Evolutionary conservation across 2,329 filamentous ascomycete genomes (phyloP), one percentile per base, ranked within the genome.

Genomic region (Paecilomyces sp.): DNA sequence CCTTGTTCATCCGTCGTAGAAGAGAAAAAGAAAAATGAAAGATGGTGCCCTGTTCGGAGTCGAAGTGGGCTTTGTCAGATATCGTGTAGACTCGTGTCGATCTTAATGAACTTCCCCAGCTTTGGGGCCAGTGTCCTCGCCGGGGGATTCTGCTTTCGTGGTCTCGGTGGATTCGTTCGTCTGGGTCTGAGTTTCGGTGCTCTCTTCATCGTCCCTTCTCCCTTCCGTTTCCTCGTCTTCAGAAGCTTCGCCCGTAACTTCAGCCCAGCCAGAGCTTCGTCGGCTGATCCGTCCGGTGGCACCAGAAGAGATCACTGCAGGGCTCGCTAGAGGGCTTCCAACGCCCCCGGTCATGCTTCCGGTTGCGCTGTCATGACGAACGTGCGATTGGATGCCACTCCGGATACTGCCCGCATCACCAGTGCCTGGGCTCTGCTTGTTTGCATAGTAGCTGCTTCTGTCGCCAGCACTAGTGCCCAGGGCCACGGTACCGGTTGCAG

Each of bases 381-480:
- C 85, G 72, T 96, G 92, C 0, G 90, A 89, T 2, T 90, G 72
- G 1, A 88, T 77, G 0, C 90, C 91, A 71, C 91, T 96, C 58
- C 90, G 84, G 31, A 95, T 79, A 69, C 91, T 96, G 9, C 87
- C 86, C 1, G 85, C 89, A 65, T 96, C 91, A 4, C 82, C 85
- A 54, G 72, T 70, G 22, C 70, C 74, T 62, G 67, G 54, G 54
- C 58, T 64, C 56, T 80, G 80, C 67, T 79, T 84, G 61, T 85
- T 85, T 30, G 88, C 85, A 69, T 96, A 93, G 63, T 89, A 84
- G 74, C 90, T 95, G 71, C 89, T 93, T 55, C 92, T 83, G 68
- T 96, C 92, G 60, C 88, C 88, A 6, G 84, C 79, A 7, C 90
- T 75, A 12, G 85, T 83, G 54, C 60, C 61, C 12, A 72, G 55